phyloP scores from a whole-genome alignment of 2,329 filamentous ascomycete genomes.

The Lizonia empirigonia region DNA sequence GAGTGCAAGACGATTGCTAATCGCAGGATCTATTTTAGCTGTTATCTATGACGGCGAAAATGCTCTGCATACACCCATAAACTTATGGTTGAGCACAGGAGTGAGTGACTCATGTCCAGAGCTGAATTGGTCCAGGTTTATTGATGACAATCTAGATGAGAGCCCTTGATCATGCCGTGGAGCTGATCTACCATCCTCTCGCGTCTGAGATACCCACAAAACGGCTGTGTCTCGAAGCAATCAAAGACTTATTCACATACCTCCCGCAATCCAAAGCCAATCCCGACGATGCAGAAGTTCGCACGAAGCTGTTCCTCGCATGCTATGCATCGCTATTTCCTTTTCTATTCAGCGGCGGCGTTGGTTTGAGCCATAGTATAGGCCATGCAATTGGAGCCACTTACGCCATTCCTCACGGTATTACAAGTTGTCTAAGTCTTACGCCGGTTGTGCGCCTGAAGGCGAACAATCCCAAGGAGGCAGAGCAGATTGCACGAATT shows the following conservation, averaged over 20 bases:
- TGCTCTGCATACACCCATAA: slow-evolving; percentile 57
- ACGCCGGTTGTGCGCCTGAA: slow-evolving; percentile 61
- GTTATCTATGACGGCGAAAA: slow-evolving; percentile 61
- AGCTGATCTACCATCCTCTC: slow-evolving; percentile 60
- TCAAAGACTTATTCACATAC: slow-evolving; percentile 58
- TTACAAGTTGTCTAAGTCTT: slow-evolving; percentile 61
- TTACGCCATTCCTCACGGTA: slow-evolving; percentile 62
- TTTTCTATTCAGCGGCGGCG: slow-evolving; percentile 56
- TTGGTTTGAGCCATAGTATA: slow-evolving; percentile 57
- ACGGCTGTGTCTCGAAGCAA: slow-evolving; percentile 54
- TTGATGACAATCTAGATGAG: slow-evolving; percentile 45
- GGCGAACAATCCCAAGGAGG: slow-evolving; percentile 53
- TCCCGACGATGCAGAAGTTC: slow-evolving; percentile 55
- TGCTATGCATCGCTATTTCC: slow-evolving; percentile 57
- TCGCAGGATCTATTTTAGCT: slow-evolving; percentile 30
- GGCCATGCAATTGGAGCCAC: slow-evolving; percentile 61
- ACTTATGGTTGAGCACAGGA: slow-evolving; percentile 59
- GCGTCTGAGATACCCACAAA: slow-evolving; percentile 57
- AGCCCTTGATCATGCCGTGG: slow-evolving; percentile 62
- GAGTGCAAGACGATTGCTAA: background rate
- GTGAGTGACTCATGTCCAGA: slow-evolving; percentile 22
- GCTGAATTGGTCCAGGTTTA: too few species aligned
- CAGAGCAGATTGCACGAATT: slow-evolving; percentile 55
- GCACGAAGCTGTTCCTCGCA: slow-evolving; percentile 60
- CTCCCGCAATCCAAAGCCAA: slow-evolving; percentile 57